phyloP scores from a whole-genome alignment of 2,329 filamentous ascomycete species.

The Zasmidium angulare region DNA sequence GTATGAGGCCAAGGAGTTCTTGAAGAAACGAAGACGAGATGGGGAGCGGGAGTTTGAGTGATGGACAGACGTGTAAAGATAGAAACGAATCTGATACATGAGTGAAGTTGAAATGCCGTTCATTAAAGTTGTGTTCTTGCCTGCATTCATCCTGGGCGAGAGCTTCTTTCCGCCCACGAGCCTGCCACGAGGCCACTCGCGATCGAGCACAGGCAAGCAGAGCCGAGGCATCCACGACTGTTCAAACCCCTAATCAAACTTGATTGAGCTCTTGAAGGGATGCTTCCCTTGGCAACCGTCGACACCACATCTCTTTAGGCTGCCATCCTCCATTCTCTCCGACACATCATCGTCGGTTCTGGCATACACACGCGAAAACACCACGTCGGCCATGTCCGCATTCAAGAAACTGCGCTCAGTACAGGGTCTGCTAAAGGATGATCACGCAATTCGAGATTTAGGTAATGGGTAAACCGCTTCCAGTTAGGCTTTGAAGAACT shows the following conservation, averaged over 20 bases:
- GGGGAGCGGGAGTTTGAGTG: conserved; percentile 14
- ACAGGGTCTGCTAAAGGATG: neutral
- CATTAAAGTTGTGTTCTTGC: neutral
- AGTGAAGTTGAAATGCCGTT: neutral
- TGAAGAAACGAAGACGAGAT: conserved; percentile 7
- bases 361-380: neutral
- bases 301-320: neutral
- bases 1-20: conserved; percentile 21
- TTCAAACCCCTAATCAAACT: neutral
- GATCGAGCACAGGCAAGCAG: neutral
- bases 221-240: neutral
- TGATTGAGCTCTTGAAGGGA: neutral
- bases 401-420: too few relatives aligned
- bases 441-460: neutral
- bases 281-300: neutral
- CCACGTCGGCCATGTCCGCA: neutral
- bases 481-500: neutral
- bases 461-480: neutral
- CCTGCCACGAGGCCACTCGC: neutral
- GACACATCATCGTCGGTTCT: neutral
- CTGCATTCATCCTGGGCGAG: neutral
- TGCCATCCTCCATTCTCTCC: neutral
- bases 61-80: neutral
- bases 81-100: neutral
- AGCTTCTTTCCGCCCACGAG: neutral